Base-by-base conservation (phyloP, 73 alveolate species). In the Paramecium octaurelia region DNA sequence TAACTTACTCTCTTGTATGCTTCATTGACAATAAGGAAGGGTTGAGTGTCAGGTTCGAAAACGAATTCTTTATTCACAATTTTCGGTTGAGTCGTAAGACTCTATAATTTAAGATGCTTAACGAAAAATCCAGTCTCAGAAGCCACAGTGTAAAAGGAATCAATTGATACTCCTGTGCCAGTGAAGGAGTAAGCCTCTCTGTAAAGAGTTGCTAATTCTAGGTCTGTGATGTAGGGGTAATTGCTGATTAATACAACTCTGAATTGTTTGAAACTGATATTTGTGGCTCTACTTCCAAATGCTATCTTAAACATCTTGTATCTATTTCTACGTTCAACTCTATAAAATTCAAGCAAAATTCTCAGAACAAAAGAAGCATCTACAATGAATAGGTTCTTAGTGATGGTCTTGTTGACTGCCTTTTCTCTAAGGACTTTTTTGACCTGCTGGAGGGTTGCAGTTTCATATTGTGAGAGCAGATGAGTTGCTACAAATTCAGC, bases 301-400 rank as follows among this genome's bases (percentile, higher is more conserved):
- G 91, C 91, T 24, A 80, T 42, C 46, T 80, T 80, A 6, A 80
- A 80, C 77, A 80, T 80, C 18, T 80, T 80, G 14, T 80, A 80
- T 80, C 91, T 80, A 80, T 80, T 80, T 46, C 91, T 80, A 9
- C 91, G 46, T 20, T 80, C 91, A 20, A 80, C 91, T 35, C 91
- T 42, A 80, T 80, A 80, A 46, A 80, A 80, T 48, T 80, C 91
- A 9, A 80, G 29, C 24, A 80, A 24, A 3, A 80, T 80, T 46
- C 91, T 80, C 29, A 80, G 44, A 20, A 46, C 75, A 46, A 80
- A 80, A 40, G 76, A 34, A 40, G 76, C 70, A 46, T 80, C 91
- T 1, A 80, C 57, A 14, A 80, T 80, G 18, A 43, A 40, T 0
- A 80, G 20, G 16, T 42, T 44, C 14, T 80, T 80, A n/a, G 46